Percentiles rank a stretch among this genome's conserved stretches.
Conservation (phyloP, 2,329 filamentous ascomycete genomes). For the Trichoderma afroharzianum region DNA sequence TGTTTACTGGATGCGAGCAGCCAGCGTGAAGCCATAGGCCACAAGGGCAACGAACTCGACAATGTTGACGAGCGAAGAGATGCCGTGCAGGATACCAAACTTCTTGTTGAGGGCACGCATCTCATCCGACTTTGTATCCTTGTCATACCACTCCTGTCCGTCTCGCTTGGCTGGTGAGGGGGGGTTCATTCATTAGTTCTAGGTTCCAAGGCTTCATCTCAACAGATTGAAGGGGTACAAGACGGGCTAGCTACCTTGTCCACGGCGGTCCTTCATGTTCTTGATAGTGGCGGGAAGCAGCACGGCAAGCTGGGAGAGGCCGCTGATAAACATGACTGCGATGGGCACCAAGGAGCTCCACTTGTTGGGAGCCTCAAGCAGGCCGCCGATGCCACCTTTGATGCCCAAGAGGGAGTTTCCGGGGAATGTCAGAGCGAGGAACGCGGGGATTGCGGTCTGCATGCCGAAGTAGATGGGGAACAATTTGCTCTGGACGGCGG, state of each 20-base stretch:
- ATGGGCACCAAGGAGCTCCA: constrained; percentile 66
- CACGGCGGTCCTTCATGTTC: constrained; percentile 70
- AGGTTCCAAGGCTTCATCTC: constrained; percentile 20
- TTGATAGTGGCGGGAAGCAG: constrained; percentile 73
- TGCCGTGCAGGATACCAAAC: constrained; percentile 76
- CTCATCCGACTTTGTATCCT: constrained; percentile 74
- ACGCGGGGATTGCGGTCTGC: constrained; percentile 69
- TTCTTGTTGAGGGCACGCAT: constrained; percentile 77
- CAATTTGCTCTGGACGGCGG: constrained; percentile 70
- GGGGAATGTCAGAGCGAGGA: constrained; percentile 78
- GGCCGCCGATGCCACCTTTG: constrained; percentile 47
- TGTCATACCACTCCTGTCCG: constrained; percentile 81
- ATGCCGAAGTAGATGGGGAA: constrained; percentile 89
- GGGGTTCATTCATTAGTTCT: not conserved
- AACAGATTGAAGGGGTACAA: not conserved
- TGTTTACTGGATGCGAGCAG: constrained; percentile 52
- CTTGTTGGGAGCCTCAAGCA: constrained; percentile 58
- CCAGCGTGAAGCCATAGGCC: constrained; percentile 74
- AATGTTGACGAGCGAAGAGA: constrained; percentile 77
- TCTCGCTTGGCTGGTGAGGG: constrained; percentile 67
- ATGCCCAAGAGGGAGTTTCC: constrained; percentile 51
- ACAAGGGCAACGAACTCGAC: constrained; percentile 64
- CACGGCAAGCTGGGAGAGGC: constrained; percentile 65
- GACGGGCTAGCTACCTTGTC: constrained; percentile 58
- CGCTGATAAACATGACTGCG: constrained; percentile 64